Base-by-base conservation (phyloP, 2,329 filamentous ascomycete species). In the Cytospora chrysosperma region DNA sequence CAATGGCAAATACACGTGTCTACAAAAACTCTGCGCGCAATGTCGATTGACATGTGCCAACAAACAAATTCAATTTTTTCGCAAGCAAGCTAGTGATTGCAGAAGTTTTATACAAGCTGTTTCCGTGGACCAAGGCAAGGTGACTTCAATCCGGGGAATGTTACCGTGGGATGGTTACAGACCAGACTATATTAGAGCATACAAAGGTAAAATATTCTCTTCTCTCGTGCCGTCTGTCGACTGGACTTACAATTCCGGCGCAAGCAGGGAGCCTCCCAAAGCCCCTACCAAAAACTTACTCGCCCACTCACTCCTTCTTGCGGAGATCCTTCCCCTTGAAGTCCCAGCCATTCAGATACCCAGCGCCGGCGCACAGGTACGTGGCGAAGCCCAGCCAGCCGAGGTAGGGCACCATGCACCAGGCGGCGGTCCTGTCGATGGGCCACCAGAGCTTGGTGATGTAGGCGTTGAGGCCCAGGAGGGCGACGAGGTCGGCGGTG, bases 321-420 rank as follows among this genome's bases (percentile, higher is more conserved):
- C 59, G 61, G n/a, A 68, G 64, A 56, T 66, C 70, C 69, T 75
- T 75, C 26, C 72, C 72, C 52, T 73, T 73, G 64, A 90, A 77
- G 68, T 85, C 81, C 89, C 89, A 92, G 56, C 79, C 75, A 73
- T 92, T 93, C 75, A 92, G 74, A 67, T 88, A 79, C 1, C 89
- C 88, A 3, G 87, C 82, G 0, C 87, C 87, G 1, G 85, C 86
- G 70, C 87, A 92, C 59, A 98, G 79, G 73, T 97, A 98, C 0
- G 90, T 92, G 34, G 93, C 93, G 73, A 96, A 97, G 59, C 87
- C 81, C 69, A 97, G 78, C 94, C 94, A 98, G 19, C 81, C 90
- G 28, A 96, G 77, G 73, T 97, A 98, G 0, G 93, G 94, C 27
- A 85, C 84, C 76, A 96, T 82, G 68, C 87, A 81, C 85, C 86